Conservation (phyloP, 495 filamentous ascomycete species). For the Penicillium goetzii region DNA sequence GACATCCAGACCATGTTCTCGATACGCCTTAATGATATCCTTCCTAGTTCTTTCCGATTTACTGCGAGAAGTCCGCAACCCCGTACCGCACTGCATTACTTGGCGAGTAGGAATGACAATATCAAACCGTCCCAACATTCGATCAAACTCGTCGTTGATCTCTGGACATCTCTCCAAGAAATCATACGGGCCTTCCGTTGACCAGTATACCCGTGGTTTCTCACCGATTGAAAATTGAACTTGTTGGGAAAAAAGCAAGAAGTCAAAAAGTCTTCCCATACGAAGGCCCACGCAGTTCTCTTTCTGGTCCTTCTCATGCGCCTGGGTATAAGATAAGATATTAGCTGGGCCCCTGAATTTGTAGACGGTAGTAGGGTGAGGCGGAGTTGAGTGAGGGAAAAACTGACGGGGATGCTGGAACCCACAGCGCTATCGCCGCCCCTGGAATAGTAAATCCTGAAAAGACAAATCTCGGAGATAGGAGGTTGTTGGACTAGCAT, state of each 20-base stretch:
- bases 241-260: background rate
- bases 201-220: slow-evolving; percentile 8
- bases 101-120: background rate
- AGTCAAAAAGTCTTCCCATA: slow-evolving; percentile 17
- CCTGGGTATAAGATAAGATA: background rate
- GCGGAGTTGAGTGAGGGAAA: background rate
- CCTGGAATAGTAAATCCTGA: background rate
- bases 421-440: background rate
- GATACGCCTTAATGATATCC: slow-evolving; percentile 8
- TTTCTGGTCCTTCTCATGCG: background rate
- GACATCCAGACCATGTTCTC: slow-evolving; percentile 7
- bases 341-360: background rate
- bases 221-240: background rate
- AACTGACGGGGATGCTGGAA: slow-evolving; percentile 10
- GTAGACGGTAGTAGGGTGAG: background rate
- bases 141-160: slow-evolving; percentile 8
- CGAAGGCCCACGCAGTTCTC: slow-evolving; percentile 5
- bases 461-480: slow-evolving; percentile 7
- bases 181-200: background rate
- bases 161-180: background rate
- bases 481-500: slow-evolving; percentile 21
- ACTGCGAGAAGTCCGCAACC: background rate
- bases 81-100: background rate
- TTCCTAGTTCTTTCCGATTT: background rate
- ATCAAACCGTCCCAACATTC: background rate